Base-by-base conservation (phyloP, 345 rosid genomes). In the Eucalyptus dawsonii region DNA sequence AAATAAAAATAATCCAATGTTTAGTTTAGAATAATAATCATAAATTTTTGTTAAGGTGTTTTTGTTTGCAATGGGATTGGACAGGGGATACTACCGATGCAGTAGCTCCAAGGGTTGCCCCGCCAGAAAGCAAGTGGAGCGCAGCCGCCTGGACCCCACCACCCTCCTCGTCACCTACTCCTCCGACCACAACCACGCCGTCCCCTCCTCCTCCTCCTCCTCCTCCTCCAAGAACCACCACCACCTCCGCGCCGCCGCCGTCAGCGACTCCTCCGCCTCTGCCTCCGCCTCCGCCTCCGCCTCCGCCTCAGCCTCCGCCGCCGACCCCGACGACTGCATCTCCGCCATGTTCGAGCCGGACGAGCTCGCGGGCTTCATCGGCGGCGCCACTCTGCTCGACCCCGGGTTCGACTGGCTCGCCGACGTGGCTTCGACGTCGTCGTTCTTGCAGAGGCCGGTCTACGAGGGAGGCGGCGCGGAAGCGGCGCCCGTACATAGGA, bases 91-190 rank as follows among this genome's bases (percentile, higher is more conserved):
- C 72, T 96, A 96, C 91, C 92, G 98, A 88, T 96, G 98, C 67
- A 96, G 97, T 47, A 94, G 97, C 85, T 94, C 98, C 72, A 96
- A 95, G 90, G 98, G 98, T 25, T 96, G 98, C 89, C 98, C 97
- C 25, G 98, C 97, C 21, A 93, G 98, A 89, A 96, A 96, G 89
- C 97, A 96, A 91, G 98, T 96, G 37, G 98, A 96, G 90, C 94
- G 96, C 31, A 96, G 96, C 92, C 95, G 93, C n/a, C 88, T 91
- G 90, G 96, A 96, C 92, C 97, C 98, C 60, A 54, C 95, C 22
- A 92, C 89, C 90, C 92, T 96, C 65, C 65, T 94, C 76, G 88
- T 95, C 91, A 95, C 96, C 86, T 95, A 96, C 94, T 93, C 98
- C 58, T 92, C 91, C 90, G 96, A 96, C 50, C 98, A 94, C 91